A percentile compares a stretch with the other conserved stretches of the same genome.
These are phyloP conservation scores for Gloeopeniophorella convolvens DNA, from an alignment of 768 basidiomycete species.

Conservation along the genomic window DNA sequence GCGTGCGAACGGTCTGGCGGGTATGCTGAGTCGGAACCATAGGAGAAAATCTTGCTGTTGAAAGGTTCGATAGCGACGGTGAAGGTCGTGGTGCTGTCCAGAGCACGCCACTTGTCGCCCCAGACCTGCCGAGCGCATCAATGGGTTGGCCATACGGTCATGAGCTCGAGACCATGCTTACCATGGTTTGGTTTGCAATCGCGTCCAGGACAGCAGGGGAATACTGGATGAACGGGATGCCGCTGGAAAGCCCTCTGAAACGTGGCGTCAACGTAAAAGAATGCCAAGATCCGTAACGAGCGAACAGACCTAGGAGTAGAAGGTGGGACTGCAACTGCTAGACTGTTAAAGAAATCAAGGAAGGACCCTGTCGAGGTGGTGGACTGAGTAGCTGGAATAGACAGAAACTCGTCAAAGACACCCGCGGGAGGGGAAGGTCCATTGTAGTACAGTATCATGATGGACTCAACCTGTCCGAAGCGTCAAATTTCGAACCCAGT, in stretches of 20 bases:
- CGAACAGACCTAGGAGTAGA: no score
- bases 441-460: constrained; percentile 21
- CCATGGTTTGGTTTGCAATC: not conserved
- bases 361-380: constrained; percentile 1
- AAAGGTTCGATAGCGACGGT: not conserved
- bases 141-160: not conserved
- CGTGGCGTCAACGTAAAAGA: no score
- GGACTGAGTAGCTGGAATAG: not conserved
- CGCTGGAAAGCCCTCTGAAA: not conserved
- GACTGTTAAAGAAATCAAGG: not conserved
- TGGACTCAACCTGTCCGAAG: no score
- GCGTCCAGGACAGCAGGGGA: not conserved
- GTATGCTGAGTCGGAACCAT: constrained; percentile 13
- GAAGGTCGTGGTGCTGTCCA: not conserved
- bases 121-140: constrained; percentile 1
- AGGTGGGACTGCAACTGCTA: no score
- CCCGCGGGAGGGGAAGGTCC: constrained; percentile 15
- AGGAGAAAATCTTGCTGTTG: not conserved
- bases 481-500: not conserved
- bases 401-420: constrained; percentile 20
- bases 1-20: constrained; percentile 11
- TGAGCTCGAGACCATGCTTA: no score
- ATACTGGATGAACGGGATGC: not conserved
- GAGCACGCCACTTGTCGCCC: not conserved
- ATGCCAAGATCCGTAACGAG: no score